Conservation (phyloP, 306 rosid genomes). For the Bauhinia variegata region DNA sequence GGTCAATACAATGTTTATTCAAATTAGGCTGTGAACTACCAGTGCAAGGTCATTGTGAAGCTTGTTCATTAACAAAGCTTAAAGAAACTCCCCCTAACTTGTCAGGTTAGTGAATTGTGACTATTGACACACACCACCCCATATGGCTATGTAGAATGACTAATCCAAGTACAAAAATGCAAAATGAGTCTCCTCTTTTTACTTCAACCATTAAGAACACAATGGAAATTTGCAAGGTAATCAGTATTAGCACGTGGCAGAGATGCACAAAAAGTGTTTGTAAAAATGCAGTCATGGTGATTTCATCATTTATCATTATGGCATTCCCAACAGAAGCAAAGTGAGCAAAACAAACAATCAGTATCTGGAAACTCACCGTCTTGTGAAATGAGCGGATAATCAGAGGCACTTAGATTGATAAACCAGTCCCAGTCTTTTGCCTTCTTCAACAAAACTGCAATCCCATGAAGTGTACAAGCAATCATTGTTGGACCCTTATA, state of each 20-base stretch:
- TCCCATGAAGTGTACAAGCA: constrained; percentile 74
- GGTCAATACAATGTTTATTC: background rate
- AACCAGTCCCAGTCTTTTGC: constrained; percentile 90
- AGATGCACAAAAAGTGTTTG: background rate
- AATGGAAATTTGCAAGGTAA: background rate
- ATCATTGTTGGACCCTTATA: constrained; percentile 78
- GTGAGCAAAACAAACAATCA: background rate
- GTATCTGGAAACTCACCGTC: constrained; percentile 56
- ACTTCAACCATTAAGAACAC: background rate
- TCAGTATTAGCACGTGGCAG: background rate
- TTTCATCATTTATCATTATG: background rate
- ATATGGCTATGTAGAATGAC: background rate
- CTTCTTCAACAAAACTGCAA: constrained; percentile 70
- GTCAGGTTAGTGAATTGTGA: background rate
- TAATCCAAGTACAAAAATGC: no score
- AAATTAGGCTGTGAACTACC: background rate
- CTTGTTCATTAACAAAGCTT: background rate
- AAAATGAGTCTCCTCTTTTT: no score
- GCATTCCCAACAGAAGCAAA: background rate
- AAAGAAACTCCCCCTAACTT: background rate
- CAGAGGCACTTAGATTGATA: constrained; percentile 82
- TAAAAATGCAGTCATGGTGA: constrained; percentile 10
- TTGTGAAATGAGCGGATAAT: constrained; percentile 89
- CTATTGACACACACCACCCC: background rate
- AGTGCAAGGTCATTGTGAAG: background rate